phyloP scores from a whole-genome alignment of 352 stramenopile genomes.

The Phytophthora sansomeana region DNA sequence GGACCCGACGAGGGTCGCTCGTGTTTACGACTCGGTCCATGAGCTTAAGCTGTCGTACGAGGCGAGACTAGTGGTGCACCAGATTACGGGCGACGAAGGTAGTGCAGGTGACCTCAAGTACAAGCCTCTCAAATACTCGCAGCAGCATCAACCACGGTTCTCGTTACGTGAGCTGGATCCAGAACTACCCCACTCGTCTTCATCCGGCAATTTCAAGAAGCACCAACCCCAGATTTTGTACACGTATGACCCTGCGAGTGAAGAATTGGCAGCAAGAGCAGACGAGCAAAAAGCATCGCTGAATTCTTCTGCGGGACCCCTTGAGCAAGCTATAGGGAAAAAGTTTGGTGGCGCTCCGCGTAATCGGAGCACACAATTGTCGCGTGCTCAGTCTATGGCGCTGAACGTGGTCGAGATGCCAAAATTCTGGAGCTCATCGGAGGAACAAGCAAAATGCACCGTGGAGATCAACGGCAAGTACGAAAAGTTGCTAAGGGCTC shows the following conservation, averaged over 20 bases:
- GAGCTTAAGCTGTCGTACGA: slow-evolving; percentile 85
- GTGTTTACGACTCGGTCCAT: slow-evolving; percentile 66
- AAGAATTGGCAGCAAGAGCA: slow-evolving; percentile 33
- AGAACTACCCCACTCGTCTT: slow-evolving; percentile 36
- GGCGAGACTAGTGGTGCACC: slow-evolving; percentile 63
- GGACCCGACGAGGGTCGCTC: slow-evolving; percentile 65
- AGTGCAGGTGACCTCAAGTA: slow-evolving; percentile 65
- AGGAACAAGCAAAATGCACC: slow-evolving; percentile 40
- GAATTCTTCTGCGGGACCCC: slow-evolving; percentile 10
- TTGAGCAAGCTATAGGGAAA: slow-evolving; percentile 16
- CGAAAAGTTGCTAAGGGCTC: slow-evolving; percentile 45
- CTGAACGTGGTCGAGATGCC: slow-evolving; percentile 52
- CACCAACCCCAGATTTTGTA: slow-evolving; percentile 37
- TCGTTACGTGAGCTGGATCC: slow-evolving; percentile 49
- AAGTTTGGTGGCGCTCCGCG: slow-evolving; percentile 9
- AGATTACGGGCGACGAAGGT: slow-evolving; percentile 42
- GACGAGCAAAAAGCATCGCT: slow-evolving; percentile 33
- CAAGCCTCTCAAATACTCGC: slow-evolving; percentile 79
- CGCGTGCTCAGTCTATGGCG: slow-evolving; percentile 45
- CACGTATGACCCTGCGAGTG: slow-evolving; percentile 39
- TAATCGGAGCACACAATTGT: slow-evolving; percentile 27
- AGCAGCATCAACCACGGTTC: slow-evolving; percentile 53
- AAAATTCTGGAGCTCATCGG: slow-evolving; percentile 48
- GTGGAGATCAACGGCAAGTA: slow-evolving; percentile 58
- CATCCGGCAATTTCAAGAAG: slow-evolving; percentile 35